Evolutionary conservation across 2,329 filamentous ascomycete genomes (phyloP).

Genomic region (Verticillium isaacii): DNA sequence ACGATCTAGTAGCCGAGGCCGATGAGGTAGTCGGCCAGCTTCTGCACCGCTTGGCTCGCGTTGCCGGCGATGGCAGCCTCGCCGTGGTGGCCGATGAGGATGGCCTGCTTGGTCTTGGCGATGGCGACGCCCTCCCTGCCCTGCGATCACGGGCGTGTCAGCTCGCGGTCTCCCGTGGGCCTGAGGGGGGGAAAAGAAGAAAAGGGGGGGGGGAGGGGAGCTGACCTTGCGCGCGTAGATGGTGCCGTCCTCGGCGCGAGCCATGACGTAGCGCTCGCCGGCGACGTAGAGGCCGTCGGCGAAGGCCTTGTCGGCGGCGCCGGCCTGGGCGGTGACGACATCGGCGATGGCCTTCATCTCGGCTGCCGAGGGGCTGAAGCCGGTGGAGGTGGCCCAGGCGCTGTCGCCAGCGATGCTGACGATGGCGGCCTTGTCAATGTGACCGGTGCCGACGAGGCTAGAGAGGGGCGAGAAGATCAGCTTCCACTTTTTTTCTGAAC

Average conservation of each 20-base stretch:
- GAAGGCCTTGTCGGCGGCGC: slow-evolving; percentile 61
- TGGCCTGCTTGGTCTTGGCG: slow-evolving; percentile 82
- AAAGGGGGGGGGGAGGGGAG: neutral
- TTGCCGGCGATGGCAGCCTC: slow-evolving; percentile 70
- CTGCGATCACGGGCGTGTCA: slow-evolving; percentile 21
- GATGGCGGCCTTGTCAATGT: slow-evolving; percentile 81
- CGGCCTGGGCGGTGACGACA: slow-evolving; percentile 41
- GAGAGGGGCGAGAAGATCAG: slow-evolving; percentile 2
- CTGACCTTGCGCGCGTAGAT: slow-evolving; percentile 82
- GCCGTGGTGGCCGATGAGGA: slow-evolving; percentile 83
- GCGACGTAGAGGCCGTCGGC: slow-evolving; percentile 69
- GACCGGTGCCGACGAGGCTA: slow-evolving; percentile 75
- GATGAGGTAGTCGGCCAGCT: slow-evolving; percentile 83
- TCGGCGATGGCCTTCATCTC: slow-evolving; percentile 56
- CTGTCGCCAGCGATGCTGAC: slow-evolving; percentile 77
- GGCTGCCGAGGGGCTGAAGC: slow-evolving; percentile 66
- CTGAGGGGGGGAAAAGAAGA: too few relatives aligned
- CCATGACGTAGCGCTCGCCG: slow-evolving; percentile 73
- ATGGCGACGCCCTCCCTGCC: slow-evolving; percentile 77
- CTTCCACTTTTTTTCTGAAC: neutral
- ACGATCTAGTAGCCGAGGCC: slow-evolving; percentile 65
- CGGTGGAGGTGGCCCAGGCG: slow-evolving; percentile 66
- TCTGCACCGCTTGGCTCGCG: slow-evolving; percentile 73
- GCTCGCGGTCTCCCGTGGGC: too few relatives aligned
- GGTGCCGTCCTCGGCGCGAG: slow-evolving; percentile 71